Evolutionary conservation across 1,284 basidiomycete species (phyloP).

Genomic region (Papiliotrema nemorosa): DNA sequence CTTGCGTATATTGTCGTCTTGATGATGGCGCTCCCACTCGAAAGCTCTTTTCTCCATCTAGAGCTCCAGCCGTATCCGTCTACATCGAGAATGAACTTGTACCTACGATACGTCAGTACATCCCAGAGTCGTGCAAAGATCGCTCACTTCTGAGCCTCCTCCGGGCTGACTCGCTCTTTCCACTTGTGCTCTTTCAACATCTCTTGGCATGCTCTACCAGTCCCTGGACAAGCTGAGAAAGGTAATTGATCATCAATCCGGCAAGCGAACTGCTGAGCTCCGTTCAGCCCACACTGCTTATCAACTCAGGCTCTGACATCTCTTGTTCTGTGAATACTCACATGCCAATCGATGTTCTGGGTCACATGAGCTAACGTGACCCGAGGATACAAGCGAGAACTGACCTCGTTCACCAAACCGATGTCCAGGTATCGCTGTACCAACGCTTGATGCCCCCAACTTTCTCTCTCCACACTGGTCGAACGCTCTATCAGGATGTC

Average conservation of each 20-base stretch:
- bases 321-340: neutral
- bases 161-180: conserved; percentile 17
- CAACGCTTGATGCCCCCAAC: conserved; percentile 14
- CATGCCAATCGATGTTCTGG: conserved; percentile 3
- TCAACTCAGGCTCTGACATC: neutral
- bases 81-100: conserved; percentile 49
- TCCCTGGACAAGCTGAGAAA: conserved; percentile 1
- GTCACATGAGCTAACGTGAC: neutral
- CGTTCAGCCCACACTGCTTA: conserved; percentile 29
- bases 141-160: conserved; percentile 14
- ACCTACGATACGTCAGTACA: conserved; percentile 18
- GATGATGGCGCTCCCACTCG: conserved; percentile 26
- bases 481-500: no score
- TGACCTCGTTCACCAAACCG: conserved; percentile 20
- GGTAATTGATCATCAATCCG: conserved; percentile 21
- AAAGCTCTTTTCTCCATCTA: conserved; percentile 37
- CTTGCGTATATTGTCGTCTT: conserved; percentile 36
- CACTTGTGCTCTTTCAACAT: conserved; percentile 32
- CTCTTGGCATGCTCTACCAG: conserved; percentile 27
- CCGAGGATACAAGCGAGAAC: neutral
- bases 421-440: conserved; percentile 30
- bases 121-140: no score
- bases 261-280: neutral
- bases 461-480: conserved; percentile 4
- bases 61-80: conserved; percentile 50